Evolutionary conservation across 2,329 filamentous ascomycete genomes (phyloP).

Genomic region (Calonectria pseudoreteaudii): DNA sequence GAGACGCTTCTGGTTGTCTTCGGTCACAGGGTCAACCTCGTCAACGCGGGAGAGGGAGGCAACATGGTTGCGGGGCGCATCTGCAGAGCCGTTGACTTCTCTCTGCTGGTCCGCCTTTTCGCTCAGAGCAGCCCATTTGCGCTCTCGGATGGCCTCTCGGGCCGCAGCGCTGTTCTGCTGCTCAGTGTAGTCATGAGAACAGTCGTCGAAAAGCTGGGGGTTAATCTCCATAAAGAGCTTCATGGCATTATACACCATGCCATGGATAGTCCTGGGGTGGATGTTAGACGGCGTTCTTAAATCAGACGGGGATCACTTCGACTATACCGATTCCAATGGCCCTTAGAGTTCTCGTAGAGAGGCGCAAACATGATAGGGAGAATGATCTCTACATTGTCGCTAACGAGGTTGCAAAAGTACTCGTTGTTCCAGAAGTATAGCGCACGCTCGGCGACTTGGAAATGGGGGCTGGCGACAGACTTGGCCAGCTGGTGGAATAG

Average conservation of each 20-base stretch:
- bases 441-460: constrained; percentile 97
- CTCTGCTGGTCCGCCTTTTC: constrained; percentile 82
- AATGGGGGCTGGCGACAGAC: constrained; percentile 97
- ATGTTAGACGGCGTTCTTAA: constrained; percentile 35
- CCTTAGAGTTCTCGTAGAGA: constrained; percentile 98
- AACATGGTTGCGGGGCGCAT: constrained; percentile 52
- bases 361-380: constrained; percentile 99
- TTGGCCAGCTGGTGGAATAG: constrained; percentile 98
- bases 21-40: constrained; percentile 82
- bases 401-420: constrained; percentile 99
- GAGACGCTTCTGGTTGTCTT: constrained; percentile 87
- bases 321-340: constrained; percentile 95
- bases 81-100: constrained; percentile 48
- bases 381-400: constrained; percentile 98
- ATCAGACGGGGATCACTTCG: too few relatives aligned
- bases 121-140: constrained; percentile 88
- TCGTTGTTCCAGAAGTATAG: constrained; percentile 99
- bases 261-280: constrained; percentile 86
- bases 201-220: constrained; percentile 97
- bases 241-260: constrained; percentile 99
- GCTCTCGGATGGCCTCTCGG: constrained; percentile 83
- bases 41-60: constrained; percentile 68
- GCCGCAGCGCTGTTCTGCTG: constrained; percentile 93
- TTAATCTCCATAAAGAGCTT: constrained; percentile 99
- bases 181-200: constrained; percentile 97